Evolutionary conservation across 805 yeast species (phyloP).

Genomic region (Nakazawaea peltata): DNA sequence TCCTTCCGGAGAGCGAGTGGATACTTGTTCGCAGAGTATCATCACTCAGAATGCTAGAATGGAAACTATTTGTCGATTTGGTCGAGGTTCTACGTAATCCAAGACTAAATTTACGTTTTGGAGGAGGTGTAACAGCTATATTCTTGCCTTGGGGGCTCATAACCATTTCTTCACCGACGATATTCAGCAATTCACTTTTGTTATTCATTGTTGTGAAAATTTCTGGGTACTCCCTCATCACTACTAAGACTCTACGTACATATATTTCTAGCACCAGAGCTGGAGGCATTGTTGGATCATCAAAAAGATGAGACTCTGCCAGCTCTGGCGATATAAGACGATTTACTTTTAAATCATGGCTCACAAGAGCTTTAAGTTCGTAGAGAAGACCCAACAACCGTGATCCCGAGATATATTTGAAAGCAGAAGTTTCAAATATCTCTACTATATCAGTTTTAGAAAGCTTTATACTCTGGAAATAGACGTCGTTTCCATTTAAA

Average conservation of each 20-base stretch:
- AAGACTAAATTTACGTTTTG: not conserved
- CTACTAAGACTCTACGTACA: not conserved
- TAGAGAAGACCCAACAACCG: conserved; percentile 2
- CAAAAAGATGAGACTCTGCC: conserved; percentile 1
- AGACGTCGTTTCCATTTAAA: conserved; percentile 4
- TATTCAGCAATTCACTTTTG: not conserved
- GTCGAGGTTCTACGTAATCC: conserved; percentile 5
- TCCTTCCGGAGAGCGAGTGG: not conserved
- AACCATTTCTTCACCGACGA: no score
- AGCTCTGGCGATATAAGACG: no score
- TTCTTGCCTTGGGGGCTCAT: no score
- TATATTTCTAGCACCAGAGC: not conserved
- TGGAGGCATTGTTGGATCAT: conserved; percentile 2
- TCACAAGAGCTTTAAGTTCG: not conserved
- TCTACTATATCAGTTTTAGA: not conserved
- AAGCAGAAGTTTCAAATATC: not conserved
- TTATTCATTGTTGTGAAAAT: conserved; percentile 1
- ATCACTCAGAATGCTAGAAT: conserved; percentile 1
- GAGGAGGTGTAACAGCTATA: no score
- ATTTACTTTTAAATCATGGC: conserved; percentile 3
- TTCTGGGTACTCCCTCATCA: conserved; percentile 3
- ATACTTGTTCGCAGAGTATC: conserved; percentile 5
- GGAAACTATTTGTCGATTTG: conserved; percentile 2
- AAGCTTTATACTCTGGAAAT: conserved; percentile 5
- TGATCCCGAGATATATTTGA: not conserved